Base-by-base conservation (phyloP, 2,329 filamentous ascomycete species). In the Colletotrichum shisoi region DNA sequence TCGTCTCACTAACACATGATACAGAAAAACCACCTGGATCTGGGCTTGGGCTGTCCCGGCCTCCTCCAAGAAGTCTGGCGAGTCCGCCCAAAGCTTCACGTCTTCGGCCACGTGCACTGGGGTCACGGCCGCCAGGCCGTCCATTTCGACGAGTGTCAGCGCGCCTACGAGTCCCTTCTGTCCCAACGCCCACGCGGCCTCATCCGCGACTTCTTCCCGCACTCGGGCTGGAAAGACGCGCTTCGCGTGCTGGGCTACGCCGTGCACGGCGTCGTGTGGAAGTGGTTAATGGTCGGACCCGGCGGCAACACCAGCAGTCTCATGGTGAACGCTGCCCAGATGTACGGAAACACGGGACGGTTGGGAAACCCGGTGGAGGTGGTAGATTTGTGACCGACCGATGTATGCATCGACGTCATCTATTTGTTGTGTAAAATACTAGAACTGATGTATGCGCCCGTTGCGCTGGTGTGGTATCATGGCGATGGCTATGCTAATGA, bases 31-130 rank as follows among this genome's bases (percentile, higher is more conserved):
- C 92, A 96, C 74, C 82, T 89, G 40, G 90, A 90, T 71, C 84
- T 88, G 57, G 87, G 84, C 3, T 79, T 93, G 51, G 93, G 92
- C 62, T 94, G 91, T 71, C 85, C 88, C 7, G 84, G 86, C 63
- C 83, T 96, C 6, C 82, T 94, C 6, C 78, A 82, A 15, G 93
- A 96, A 73, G 77, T 91, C 19, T 92, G 90, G 88, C 86, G 90
- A 42, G 87, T 93, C 12, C 88, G 86, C 69, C 93, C 93, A 0
- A 82, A 82, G 13, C 80, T 96, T 15, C 92, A 96, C 76, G 85
- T 96, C 54, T 96, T 95, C 75, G 93, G 93, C 1, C 93, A 97
- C 77, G 85, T 94, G 27, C 93, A 97, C 79, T 90, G 85, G 73
- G 91, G 87, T 9, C 85, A 90, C 52, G 93, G 93, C 17, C 81